Base-by-base conservation (phyloP, 768 basidiomycete species). In the Dentipellis fragilis region DNA sequence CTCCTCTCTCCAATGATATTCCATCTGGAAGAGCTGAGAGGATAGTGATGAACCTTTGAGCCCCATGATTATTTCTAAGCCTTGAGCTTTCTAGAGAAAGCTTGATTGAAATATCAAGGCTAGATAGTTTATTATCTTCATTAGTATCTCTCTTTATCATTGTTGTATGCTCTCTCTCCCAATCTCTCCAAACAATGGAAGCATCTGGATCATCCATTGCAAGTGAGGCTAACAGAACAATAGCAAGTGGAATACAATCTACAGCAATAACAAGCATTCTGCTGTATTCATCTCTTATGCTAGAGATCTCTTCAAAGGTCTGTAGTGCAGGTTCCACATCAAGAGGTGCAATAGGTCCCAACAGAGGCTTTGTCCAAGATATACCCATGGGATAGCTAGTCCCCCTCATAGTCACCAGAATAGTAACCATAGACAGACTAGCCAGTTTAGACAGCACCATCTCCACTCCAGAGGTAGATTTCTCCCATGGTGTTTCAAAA, bases 401-500 rank as follows among this genome's bases (percentile, higher is more conserved):
- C 8, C 52, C 52, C 21, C 52, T 29, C 14, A 45, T 14, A 6
- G 52, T 53, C 12, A 53, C 36, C 2, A 53, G 4, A 2, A 53
- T 10, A 29, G 29, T 29, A 3, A 29, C 6, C 29, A 12, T 53
- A 4, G 37, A 38, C 52, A 53, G 14, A 53, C n/a, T 19, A 29
- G 52, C 19, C 17, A 53, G 7, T 19, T 53, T 39, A 12, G 52
- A 37, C 21, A 53, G 17, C 3, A 53, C 11, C 10, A 21, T 21
- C 11, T 53, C 52, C 4, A 42, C 21, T 2, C 11, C 52, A 45
- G 19, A 8, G 3, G 37, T 40, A 7, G 39, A 14, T 12, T 37
- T 39, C 11, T 53, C 52, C 52, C 52, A 53, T 19, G 38, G 52
- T 4, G 21, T 53, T 22, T 53, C 52, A n/a, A 53, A 53, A 12